A percentile compares a stretch with the other conserved stretches of the same genome.
These are phyloP conservation scores for Colletotrichum tropicicola DNA, from an alignment of 2,329 filamentous ascomycete genomes.

Conservation along the genomic window DNA sequence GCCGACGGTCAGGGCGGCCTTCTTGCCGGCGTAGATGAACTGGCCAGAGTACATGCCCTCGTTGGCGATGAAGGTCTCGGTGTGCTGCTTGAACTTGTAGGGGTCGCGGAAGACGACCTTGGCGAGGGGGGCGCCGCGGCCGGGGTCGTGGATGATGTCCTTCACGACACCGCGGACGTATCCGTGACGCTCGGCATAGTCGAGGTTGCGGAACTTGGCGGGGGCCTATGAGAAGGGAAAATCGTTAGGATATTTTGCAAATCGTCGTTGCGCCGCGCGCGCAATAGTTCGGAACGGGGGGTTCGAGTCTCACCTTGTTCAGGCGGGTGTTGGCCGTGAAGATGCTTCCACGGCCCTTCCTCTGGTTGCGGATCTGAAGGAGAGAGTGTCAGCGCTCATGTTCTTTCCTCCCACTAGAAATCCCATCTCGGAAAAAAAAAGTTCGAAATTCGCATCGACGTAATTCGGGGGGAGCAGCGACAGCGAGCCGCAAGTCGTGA, in stretches of 20 bases:
- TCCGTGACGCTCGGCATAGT: slow-evolving; percentile 96
- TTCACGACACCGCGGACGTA: slow-evolving; percentile 98
- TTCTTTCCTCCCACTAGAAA: background rate
- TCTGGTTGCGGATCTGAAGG: slow-evolving; percentile 69
- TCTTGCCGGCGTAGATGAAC: slow-evolving; percentile 99
- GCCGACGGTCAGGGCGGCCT: slow-evolving; percentile 94
- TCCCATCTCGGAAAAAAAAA: slow-evolving; percentile 3
- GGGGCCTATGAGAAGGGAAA: slow-evolving; percentile 38
- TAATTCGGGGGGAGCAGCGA: slow-evolving; percentile 5
- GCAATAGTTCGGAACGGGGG: background rate
- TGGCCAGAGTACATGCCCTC: slow-evolving; percentile 99
- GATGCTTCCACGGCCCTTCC: slow-evolving; percentile 67
- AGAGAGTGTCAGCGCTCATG: slow-evolving; percentile 24
- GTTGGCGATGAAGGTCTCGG: slow-evolving; percentile 99
- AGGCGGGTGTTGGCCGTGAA: slow-evolving; percentile 85
- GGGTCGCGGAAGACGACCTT: slow-evolving; percentile 97
- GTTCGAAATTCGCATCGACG: slow-evolving; percentile 17
- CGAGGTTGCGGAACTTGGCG: slow-evolving; percentile 94
- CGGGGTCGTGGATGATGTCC: slow-evolving; percentile 99
- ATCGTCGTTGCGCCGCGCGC: slow-evolving; percentile 15
- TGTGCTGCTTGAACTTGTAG: slow-evolving; percentile 97
- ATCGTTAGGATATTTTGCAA: slow-evolving; percentile 19
- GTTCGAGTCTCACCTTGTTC: slow-evolving; percentile 86
- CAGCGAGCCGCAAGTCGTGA: slow-evolving; percentile 5
- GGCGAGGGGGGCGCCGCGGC: slow-evolving; percentile 97